Evolutionary conservation across 2,329 filamentous ascomycete species (phyloP), one percentile per base, ranked within the genome.

Genomic region (Talaromyces marneffei): DNA sequence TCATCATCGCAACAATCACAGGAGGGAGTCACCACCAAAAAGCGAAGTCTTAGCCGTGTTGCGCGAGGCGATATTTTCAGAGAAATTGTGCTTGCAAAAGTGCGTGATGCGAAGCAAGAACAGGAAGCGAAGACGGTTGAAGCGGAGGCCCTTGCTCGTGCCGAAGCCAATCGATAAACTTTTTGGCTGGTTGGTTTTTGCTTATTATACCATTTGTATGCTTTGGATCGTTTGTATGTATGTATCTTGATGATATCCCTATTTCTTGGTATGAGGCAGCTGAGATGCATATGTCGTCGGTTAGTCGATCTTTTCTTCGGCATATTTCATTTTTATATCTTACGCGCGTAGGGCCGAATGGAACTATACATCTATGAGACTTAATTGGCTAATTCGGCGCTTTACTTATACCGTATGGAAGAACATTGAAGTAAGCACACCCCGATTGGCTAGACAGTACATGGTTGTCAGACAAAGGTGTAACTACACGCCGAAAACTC

Each of bases 21-120:
- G 56, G 63, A 46, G 10, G 60, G 54, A 4, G 55, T 31, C 25
- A 62, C 60, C 9, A 75, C 72, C 29, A 83, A 84, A 72, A 80
- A 77, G 67, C 72, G 79, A 48, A 82, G 82, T 66, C 72, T 87
- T 64, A 82, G 82, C 69, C 83, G 81, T 64, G 74, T 84, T 65
- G 85, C 85, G 35, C 85, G 85, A 68, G 82, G 82, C 53, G 83
- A 91, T 64, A 95, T 97, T 69, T 97, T 97, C 85, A 85, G 90
- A 69, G 93, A 97, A 75, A 90, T 97, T 12, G 93, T 97, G 14
- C 80, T 96, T 62, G 93, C 92, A 66, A 97, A 97, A 80, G 91
- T 96, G 50, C 85, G 89, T 63, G 92, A 96, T 76, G 89, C 91
- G 84, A 95, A 95, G 82, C 88, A 91, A 67, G 85, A 92, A 69